These are phyloP conservation scores for Uronychia setigera DNA, from an alignment of 73 alveolate species.

Conservation along the genomic window DNA sequence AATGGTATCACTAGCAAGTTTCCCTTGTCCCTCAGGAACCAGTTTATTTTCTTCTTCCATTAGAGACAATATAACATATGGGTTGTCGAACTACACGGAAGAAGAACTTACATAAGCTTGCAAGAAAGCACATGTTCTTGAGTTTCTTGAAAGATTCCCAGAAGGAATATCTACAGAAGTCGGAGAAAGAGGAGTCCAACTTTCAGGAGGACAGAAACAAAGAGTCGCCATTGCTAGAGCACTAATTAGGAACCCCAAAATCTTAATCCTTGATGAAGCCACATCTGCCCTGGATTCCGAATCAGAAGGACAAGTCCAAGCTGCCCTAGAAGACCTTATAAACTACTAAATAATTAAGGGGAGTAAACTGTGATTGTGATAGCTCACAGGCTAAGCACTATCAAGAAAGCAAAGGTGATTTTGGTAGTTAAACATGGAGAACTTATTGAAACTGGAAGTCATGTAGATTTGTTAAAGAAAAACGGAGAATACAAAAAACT, in stretches of 20 bases:
- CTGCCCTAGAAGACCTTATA: conserved; percentile 22
- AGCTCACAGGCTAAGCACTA: conserved; percentile 84
- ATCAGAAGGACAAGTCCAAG: conserved; percentile 50
- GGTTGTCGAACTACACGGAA: conserved; percentile 54
- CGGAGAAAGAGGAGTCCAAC: conserved; percentile 81
- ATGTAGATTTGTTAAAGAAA: conserved; percentile 6
- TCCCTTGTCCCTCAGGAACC: conserved; percentile 89
- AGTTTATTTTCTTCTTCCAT: conserved; percentile 71
- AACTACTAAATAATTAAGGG: conserved; percentile 39
- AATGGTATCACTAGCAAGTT: conserved; percentile 20
- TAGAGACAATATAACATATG: conserved; percentile 77
- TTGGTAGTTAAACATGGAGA: conserved; percentile 50
- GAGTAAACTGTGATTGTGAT: conserved; percentile 68
- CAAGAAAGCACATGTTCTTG: conserved; percentile 60
- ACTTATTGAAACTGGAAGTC: conserved; percentile 70
- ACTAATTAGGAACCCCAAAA: conserved; percentile 73
- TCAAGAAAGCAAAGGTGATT: background rate
- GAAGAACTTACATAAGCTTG: conserved; percentile 64
- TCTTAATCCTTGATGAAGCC: conserved; percentile 90
- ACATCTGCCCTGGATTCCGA: conserved; percentile 85
- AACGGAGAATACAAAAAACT: background rate
- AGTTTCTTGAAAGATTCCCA: conserved; percentile 47
- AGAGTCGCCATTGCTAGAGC: conserved; percentile 93
- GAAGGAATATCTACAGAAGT: conserved; percentile 55
- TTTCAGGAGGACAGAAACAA: conserved; percentile 91